Conservation (phyloP, 1,284 basidiomycete genomes). For the Vanrija sp. region DNA sequence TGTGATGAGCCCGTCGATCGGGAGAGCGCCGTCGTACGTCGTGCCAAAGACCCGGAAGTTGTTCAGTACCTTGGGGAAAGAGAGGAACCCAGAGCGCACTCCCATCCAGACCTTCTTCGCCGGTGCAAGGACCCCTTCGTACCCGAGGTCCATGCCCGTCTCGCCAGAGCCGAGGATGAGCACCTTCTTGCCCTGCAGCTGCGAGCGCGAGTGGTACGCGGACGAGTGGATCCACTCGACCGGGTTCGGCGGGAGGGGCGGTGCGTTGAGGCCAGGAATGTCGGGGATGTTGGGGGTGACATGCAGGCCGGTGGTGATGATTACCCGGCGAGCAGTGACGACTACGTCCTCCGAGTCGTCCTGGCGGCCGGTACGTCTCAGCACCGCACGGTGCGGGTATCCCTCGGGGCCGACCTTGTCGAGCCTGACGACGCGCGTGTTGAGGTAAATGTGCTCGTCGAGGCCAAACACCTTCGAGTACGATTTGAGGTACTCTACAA, state of each 20-base stretch:
- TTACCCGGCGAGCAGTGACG: slow-evolving; percentile 7
- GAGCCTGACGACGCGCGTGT: slow-evolving; percentile 50
- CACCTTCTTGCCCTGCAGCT: slow-evolving; percentile 54
- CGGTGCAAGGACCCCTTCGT: slow-evolving; percentile 54
- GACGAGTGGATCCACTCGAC: slow-evolving; percentile 55
- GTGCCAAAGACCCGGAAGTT: slow-evolving; percentile 60
- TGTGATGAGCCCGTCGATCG: slow-evolving; percentile 55
- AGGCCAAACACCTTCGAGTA: slow-evolving; percentile 56
- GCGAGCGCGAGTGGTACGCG: slow-evolving; percentile 54
- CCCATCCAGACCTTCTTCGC: slow-evolving; percentile 58
- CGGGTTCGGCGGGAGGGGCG: slow-evolving; percentile 25
- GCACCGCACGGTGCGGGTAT: slow-evolving; percentile 25
- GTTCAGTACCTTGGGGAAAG: slow-evolving; percentile 63
- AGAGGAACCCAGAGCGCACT: slow-evolving; percentile 56
- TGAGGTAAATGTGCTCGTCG: slow-evolving; percentile 50
- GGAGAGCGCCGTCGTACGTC: slow-evolving; percentile 54
- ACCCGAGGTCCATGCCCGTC: slow-evolving; percentile 63
- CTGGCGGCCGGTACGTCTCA: background rate
- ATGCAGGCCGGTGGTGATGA: slow-evolving; percentile 35
- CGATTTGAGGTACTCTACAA: slow-evolving; percentile 58
- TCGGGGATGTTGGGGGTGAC: slow-evolving; percentile 55
- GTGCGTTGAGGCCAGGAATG: slow-evolving; percentile 53
- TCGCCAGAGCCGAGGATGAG: slow-evolving; percentile 63
- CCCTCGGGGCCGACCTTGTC: slow-evolving; percentile 17
- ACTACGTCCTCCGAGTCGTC: slow-evolving; percentile 48